Percentiles rank a stretch among this genome's conserved stretches.
These are phyloP conservation scores for Vitis rotundifolia DNA, from an alignment of 164 flowering plant species.

Conservation along the genomic window DNA sequence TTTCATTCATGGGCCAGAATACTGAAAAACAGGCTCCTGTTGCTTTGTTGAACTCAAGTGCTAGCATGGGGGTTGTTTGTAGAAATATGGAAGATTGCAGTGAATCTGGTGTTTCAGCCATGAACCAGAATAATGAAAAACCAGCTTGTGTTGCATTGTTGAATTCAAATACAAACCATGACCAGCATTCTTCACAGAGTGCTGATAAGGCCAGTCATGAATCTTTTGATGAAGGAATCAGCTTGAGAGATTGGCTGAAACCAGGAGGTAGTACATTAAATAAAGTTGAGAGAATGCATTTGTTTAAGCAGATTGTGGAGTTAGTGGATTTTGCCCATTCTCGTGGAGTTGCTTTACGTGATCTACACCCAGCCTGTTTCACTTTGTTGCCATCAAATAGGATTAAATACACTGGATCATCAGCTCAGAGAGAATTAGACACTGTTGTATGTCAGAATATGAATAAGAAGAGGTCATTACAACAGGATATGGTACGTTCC, in stretches of 20 bases:
- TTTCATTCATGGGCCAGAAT: slow-evolving; percentile 6
- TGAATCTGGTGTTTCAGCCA: neutral
- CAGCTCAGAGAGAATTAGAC: slow-evolving; percentile 22
- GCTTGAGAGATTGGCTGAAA: slow-evolving; percentile 67
- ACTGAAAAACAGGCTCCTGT: neutral
- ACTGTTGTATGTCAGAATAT: slow-evolving; percentile 17
- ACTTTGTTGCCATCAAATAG: slow-evolving; percentile 43
- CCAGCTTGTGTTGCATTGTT: slow-evolving; percentile 1
- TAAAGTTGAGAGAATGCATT: slow-evolving; percentile 44
- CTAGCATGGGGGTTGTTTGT: neutral
- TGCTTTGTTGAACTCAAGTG: neutral
- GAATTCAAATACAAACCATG: slow-evolving; percentile 2
- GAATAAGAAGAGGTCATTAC: slow-evolving; percentile 37
- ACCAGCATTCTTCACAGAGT: slow-evolving; percentile 10
- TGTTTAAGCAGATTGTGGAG: slow-evolving; percentile 70
- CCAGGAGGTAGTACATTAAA: slow-evolving; percentile 27
- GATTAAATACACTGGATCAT: slow-evolving; percentile 54
- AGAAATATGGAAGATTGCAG: neutral
- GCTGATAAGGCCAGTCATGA: slow-evolving; percentile 16
- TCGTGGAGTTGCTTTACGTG: slow-evolving; percentile 51
- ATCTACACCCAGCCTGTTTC: slow-evolving; percentile 70
- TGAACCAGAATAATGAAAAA: neutral
- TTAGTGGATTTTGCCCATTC: slow-evolving; percentile 71
- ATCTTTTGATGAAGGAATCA: slow-evolving; percentile 31
- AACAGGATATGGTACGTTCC: slow-evolving; percentile 12